Conservation (phyloP, 768 basidiomycete species). For the Gymnopilus junonius region DNA sequence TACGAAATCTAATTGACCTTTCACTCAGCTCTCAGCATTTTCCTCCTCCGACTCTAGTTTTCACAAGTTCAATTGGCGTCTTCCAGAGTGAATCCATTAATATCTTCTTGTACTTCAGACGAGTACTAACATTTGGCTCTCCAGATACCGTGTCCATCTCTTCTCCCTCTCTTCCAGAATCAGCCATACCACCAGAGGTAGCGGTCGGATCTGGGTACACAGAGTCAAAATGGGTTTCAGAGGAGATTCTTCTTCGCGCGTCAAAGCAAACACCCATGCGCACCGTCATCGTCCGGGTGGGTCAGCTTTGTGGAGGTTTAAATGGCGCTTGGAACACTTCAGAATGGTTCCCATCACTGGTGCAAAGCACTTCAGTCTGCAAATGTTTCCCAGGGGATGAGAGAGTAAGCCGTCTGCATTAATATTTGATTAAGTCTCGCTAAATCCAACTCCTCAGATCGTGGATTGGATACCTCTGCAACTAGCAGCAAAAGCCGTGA, state of each 20-base stretch:
- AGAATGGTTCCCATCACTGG: conserved; percentile 49
- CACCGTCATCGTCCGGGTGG: conserved; percentile 42
- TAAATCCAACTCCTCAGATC: background rate
- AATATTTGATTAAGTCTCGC: background rate
- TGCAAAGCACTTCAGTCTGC: conserved; percentile 32
- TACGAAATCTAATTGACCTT: conserved; percentile 44
- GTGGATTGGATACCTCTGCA: conserved; percentile 7
- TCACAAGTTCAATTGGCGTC: conserved; percentile 9
- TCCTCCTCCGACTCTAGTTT: conserved; percentile 1
- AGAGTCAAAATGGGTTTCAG: conserved; percentile 48
- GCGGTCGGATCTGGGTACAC: conserved; percentile 41
- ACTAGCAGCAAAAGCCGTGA: background rate
- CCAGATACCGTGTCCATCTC: background rate
- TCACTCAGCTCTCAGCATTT: conserved; percentile 28
- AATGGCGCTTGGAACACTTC: conserved; percentile 46
- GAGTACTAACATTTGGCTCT: background rate
- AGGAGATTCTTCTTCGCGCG: conserved; percentile 35
- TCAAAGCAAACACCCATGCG: conserved; percentile 29
- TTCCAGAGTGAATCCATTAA: conserved; percentile 1
- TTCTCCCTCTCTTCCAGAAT: conserved; percentile 26
- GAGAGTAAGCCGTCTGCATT: conserved; percentile 29
- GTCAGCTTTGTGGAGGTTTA: conserved; percentile 46
- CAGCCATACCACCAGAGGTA: conserved; percentile 20
- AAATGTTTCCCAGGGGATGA: conserved; percentile 34
- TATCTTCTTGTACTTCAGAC: background rate